A percentile compares a stretch with the other conserved stretches of the same genome.
Conservation (phyloP, 202 grass and related monocot genomes). For the Carex arenaria region DNA sequence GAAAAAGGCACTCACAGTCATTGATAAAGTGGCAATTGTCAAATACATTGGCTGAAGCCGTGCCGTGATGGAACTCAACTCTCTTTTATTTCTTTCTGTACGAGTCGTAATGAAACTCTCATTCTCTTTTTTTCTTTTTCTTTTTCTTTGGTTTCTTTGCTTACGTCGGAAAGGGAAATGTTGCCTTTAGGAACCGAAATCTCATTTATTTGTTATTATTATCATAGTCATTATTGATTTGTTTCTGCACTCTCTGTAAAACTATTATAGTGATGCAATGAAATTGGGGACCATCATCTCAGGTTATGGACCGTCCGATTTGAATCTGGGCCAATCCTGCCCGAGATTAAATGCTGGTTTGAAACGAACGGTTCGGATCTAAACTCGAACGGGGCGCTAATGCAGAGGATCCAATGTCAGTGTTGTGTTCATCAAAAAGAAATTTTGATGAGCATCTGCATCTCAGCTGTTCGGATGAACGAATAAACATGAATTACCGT, state of each 20-base stretch:
- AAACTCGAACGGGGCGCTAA: too few relatives aligned
- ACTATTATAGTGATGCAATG: neutral
- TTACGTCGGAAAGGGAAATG: neutral
- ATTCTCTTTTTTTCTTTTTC: neutral
- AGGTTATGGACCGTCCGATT: too few relatives aligned
- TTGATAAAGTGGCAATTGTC: too few relatives aligned
- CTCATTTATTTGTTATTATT: neutral
- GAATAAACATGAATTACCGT: neutral
- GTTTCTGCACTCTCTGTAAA: neutral
- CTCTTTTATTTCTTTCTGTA: neutral
- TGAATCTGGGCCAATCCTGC: too few relatives aligned
- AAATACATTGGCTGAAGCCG: neutral
- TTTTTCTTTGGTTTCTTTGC: neutral
- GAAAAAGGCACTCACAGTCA: neutral
- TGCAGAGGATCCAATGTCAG: too few relatives aligned
- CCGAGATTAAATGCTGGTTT: too few relatives aligned
- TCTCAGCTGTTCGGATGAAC: too few relatives aligned
- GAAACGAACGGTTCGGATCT: too few relatives aligned
- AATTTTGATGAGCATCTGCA: too few relatives aligned
- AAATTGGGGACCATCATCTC: neutral
- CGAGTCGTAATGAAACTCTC: constrained; percentile 1
- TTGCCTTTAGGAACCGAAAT: neutral
- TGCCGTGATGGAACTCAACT: constrained; percentile 2
- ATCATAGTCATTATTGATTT: neutral
- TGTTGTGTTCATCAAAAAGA: too few relatives aligned